Base-by-base conservation (phyloP, 495 filamentous ascomycete species). In the Penicillium canescens region DNA sequence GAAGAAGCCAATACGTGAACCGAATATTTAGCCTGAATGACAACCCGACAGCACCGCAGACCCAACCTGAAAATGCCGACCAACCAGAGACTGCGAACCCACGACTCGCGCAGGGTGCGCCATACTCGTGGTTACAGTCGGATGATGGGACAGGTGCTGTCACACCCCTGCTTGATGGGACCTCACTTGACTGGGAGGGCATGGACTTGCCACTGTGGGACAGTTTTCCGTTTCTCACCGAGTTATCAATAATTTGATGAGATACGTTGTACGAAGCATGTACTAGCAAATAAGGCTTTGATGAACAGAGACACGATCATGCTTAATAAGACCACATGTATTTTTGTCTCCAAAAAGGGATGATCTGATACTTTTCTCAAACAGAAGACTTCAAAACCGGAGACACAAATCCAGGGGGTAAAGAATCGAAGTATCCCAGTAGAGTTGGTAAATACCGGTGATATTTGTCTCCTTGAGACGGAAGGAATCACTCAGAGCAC, bases 151-250 rank as follows among this genome's bases (percentile, higher is more conserved):
- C 54, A 7, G 24, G 46, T 20, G 52, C 56, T 43, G 54, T 60
- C 2, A 59, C 60, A 9, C 55, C 59, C 0, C 57, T 58, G 1
- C 36, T 65, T 12, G 62, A 63, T 24, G 59, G 56, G 6, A 34
- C 50, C 11, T 56, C 68, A 34, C 36, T 63, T 10, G 66, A 63
- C 9, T 66, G 66, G 66, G 66, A 66, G 36, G 68, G 68, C 5
- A 69, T 71, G 68, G 62, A 71, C 28, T 31, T 71, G 42, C 64
- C 66, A 3, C 28, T 69, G 18, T 71, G 68, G 68, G 68, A 71
- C 55, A 71, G 66, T 54, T 71, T 71, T 24, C 68, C 68, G 3
- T 71, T 69, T 49, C 59, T 74, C 20, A 61, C 76, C 5, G 66
- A 73, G 13, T 54, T 61, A 6, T 16, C 36, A 16, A 47, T 37